Conservation (phyloP, 2,329 filamentous ascomycete genomes). For the Didymella pinodella region DNA sequence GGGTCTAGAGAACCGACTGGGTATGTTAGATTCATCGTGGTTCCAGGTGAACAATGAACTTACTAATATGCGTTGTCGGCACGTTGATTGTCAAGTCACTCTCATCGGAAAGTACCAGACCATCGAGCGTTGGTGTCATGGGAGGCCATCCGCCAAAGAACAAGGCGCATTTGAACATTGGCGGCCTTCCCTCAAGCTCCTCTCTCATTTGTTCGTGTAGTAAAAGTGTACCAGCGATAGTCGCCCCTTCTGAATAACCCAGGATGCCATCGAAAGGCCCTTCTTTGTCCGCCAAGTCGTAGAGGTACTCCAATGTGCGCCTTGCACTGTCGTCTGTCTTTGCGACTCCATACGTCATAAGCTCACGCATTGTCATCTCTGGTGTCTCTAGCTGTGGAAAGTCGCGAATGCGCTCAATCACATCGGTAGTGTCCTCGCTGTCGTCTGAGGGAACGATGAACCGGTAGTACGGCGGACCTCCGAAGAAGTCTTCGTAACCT, state of each 20-base stretch:
- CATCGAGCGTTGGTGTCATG: conserved; percentile 41
- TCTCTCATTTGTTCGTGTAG: conserved; percentile 35
- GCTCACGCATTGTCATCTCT: conserved; percentile 64
- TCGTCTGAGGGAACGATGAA: conserved; percentile 33
- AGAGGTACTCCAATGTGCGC: conserved; percentile 31
- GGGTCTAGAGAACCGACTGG: conserved; percentile 57
- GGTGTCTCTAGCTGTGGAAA: conserved; percentile 62
- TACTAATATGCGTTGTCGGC: conserved; percentile 52
- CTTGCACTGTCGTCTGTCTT: conserved; percentile 38
- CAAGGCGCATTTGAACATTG: conserved; percentile 55
- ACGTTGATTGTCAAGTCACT: conserved; percentile 52
- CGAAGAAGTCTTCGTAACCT: conserved; percentile 42
- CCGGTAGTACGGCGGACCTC: conserved; percentile 38
- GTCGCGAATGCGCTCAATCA: conserved; percentile 59
- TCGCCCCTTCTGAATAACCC: conserved; percentile 68
- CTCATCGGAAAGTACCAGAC: conserved; percentile 52
- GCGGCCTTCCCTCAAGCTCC: conserved; percentile 28
- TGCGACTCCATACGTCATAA: conserved; percentile 53
- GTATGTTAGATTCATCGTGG: neutral
- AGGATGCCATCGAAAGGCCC: conserved; percentile 61
- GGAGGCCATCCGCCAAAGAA: conserved; percentile 61
- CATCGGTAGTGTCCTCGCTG: conserved; percentile 31
- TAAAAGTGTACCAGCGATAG: conserved; percentile 58
- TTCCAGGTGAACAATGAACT: neutral
- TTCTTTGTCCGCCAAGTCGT: conserved; percentile 33